A percentile compares a stretch with the other conserved stretches of the same genome.
phyloP scores from a whole-genome alignment of 2,329 filamentous ascomycete species.

The Aspergillus sojae region DNA sequence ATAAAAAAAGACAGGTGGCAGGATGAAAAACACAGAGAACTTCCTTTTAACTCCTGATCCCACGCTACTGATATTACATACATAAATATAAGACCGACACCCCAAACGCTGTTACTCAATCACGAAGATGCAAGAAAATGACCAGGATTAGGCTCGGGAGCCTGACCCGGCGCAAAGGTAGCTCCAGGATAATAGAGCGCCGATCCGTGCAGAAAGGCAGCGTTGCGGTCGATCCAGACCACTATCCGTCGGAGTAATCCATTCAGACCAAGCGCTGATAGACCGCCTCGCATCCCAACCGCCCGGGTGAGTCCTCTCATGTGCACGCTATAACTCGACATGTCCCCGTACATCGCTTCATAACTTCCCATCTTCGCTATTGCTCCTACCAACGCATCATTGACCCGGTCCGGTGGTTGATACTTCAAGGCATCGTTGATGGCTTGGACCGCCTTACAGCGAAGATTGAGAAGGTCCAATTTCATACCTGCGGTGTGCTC shows the following conservation, averaged over 20 bases:
- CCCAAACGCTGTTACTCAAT: neutral
- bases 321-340: slow-evolving; percentile 48
- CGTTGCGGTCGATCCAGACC: slow-evolving; percentile 53
- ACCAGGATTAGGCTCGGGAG: slow-evolving; percentile 35
- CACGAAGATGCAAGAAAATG: slow-evolving; percentile 34
- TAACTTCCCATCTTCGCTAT: slow-evolving; percentile 57
- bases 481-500: slow-evolving; percentile 19
- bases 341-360: slow-evolving; percentile 54
- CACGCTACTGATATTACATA: neutral
- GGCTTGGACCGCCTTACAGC: slow-evolving; percentile 47
- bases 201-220: slow-evolving; percentile 39
- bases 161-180: slow-evolving; percentile 29
- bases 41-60: neutral
- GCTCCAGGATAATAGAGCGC: slow-evolving; percentile 36
- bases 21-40: neutral
- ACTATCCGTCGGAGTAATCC: slow-evolving; percentile 52
- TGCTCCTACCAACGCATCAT: slow-evolving; percentile 51
- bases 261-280: slow-evolving; percentile 46
- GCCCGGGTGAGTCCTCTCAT: slow-evolving; percentile 51
- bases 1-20: neutral
- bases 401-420: slow-evolving; percentile 29
- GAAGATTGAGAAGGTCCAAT: slow-evolving; percentile 44
- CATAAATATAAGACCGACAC: neutral
- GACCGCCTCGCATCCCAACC: slow-evolving; percentile 49
- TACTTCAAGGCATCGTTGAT: slow-evolving; percentile 47